Conservation (phyloP, 2,329 filamentous ascomycete species). For the Nakataea oryzae region DNA sequence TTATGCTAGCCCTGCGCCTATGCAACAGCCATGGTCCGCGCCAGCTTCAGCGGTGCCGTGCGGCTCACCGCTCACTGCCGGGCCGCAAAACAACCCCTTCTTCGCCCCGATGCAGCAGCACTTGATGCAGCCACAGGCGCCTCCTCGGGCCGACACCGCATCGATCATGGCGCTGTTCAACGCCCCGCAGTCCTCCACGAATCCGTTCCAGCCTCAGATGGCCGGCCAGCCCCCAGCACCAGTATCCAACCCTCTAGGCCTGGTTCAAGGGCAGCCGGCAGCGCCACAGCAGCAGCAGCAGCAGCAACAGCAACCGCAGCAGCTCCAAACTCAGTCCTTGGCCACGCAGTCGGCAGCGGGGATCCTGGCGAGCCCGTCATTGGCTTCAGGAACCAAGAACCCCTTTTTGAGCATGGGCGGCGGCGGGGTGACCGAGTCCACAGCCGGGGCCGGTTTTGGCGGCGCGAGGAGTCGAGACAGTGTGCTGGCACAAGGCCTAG, state of each 20-base stretch:
- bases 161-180: slow-evolving; percentile 70
- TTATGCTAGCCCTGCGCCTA: slow-evolving; percentile 17
- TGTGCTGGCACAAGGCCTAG: slow-evolving; percentile 55
- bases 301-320: slow-evolving; percentile 12
- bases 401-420: slow-evolving; percentile 37
- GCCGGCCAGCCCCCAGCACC: slow-evolving; percentile 8
- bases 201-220: slow-evolving; percentile 19
- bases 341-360: background rate
- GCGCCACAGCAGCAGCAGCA: slow-evolving; percentile 19
- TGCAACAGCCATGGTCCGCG: slow-evolving; percentile 7
- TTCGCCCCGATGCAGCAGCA: slow-evolving; percentile 11
- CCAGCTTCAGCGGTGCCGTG: slow-evolving; percentile 2
- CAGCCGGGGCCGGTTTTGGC: slow-evolving; percentile 6
- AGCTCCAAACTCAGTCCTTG: slow-evolving; percentile 8
- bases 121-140: slow-evolving; percentile 17
- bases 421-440: slow-evolving; percentile 10
- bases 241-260: slow-evolving; percentile 16
- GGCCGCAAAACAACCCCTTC: slow-evolving; percentile 20
- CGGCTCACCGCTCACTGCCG: background rate
- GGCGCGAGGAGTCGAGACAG: slow-evolving; percentile 59
- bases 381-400: slow-evolving; percentile 33
- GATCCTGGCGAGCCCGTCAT: slow-evolving; percentile 10
- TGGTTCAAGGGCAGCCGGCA: slow-evolving; percentile 6
- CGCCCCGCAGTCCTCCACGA: slow-evolving; percentile 36
- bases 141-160: slow-evolving; percentile 52